phyloP scores from a whole-genome alignment of 2,329 filamentous ascomycete genomes.

The Zarea fungicola region DNA sequence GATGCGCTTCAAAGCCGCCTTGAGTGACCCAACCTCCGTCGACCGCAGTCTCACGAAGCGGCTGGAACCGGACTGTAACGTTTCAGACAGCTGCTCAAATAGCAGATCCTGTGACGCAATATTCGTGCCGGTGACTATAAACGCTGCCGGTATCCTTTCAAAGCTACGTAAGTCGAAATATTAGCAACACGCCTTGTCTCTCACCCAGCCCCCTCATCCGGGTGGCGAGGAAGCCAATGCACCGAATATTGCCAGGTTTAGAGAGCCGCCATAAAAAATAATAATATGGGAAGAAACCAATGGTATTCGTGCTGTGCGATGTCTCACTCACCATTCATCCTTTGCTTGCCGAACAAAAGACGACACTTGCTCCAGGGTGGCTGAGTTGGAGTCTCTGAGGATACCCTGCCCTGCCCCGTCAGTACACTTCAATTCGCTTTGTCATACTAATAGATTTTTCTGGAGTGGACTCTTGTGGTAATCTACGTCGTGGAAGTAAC shows the following conservation, averaged over 20 bases:
- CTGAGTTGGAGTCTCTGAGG: slow-evolving; percentile 54
- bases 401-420: slow-evolving; percentile 38
- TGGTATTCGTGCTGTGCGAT: too few relatives aligned
- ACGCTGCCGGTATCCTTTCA: slow-evolving; percentile 59
- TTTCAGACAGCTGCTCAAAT: slow-evolving; percentile 63
- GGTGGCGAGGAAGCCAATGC: neutral
- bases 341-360: slow-evolving; percentile 45
- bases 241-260: too few relatives aligned
- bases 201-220: neutral
- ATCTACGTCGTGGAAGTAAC: too few relatives aligned
- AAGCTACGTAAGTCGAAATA: slow-evolving; percentile 21
- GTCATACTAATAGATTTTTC: neutral
- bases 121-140: slow-evolving; percentile 74
- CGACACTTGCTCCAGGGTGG: slow-evolving; percentile 54
- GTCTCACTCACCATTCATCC: slow-evolving; percentile 24
- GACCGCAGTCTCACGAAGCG: slow-evolving; percentile 64
- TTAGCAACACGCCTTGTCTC: slow-evolving; percentile 16
- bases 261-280: neutral
- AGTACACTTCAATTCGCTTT: neutral
- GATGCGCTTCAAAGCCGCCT: slow-evolving; percentile 65
- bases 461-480: too few relatives aligned
- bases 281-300: neutral
- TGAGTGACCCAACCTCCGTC: slow-evolving; percentile 67
- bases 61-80: slow-evolving; percentile 43
- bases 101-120: slow-evolving; percentile 69